A percentile compares a stretch with the other conserved stretches of the same genome.
Conservation (phyloP, 78 protist genomes). For the Isochrysis galbana region DNA sequence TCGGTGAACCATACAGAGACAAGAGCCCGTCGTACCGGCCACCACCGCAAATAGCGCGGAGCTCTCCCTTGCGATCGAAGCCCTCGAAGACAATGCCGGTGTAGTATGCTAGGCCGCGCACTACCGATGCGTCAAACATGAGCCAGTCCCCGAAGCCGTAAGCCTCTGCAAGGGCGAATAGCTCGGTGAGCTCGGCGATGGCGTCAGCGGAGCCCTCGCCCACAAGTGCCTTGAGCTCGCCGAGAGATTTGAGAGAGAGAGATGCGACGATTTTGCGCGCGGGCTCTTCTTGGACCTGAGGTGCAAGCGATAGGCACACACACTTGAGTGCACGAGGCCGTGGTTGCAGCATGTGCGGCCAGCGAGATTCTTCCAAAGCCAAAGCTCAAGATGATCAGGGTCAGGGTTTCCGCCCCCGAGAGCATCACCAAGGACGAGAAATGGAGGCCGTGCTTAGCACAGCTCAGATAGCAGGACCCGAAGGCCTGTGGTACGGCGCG, state of each 20-base stretch:
- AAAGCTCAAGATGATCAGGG: no score
- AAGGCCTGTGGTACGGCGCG: no score
- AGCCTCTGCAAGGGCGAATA: conserved; percentile 48
- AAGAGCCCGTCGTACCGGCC: conserved; percentile 71
- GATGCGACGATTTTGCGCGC: conserved; percentile 32
- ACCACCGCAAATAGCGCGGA: conserved; percentile 66
- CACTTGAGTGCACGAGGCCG: no score
- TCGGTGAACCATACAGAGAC: conserved; percentile 48
- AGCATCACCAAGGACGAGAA: no score
- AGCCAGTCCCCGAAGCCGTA: conserved; percentile 63
- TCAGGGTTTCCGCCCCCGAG: no score
- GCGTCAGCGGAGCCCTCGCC: not conserved
- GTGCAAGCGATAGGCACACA: not conserved
- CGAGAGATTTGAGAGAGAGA: conserved; percentile 33
- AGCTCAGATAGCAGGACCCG: no score
- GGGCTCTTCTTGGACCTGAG: not conserved
- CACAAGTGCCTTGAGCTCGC: conserved; percentile 18
- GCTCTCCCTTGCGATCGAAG: conserved; percentile 53
- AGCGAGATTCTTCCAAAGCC: no score
- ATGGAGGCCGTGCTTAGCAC: no score
- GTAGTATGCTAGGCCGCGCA: conserved; percentile 76
- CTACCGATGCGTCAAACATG: conserved; percentile 51
- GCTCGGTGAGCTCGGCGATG: not conserved
- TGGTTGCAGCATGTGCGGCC: no score
- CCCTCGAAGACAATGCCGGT: conserved; percentile 79